Percentiles rank a stretch among this genome's conserved stretches.
Conservation (phyloP, 2,329 filamentous ascomycete species). For the Tolypocladium nubicola region DNA sequence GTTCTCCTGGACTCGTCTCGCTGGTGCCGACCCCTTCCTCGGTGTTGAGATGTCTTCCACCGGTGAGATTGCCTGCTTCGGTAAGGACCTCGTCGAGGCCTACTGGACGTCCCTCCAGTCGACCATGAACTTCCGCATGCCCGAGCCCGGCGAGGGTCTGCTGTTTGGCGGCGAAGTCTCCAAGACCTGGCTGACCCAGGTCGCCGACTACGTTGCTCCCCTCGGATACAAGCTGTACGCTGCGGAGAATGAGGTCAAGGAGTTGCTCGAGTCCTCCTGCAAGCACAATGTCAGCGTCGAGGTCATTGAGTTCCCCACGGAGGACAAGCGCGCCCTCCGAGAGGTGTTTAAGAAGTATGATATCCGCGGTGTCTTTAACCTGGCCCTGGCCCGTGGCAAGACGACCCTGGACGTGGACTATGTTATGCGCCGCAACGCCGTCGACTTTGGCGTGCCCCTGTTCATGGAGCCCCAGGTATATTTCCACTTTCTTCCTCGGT, state of each 20-base stretch:
- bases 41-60: slow-evolving; percentile 97
- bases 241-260: slow-evolving; percentile 70
- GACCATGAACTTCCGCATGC: slow-evolving; percentile 98
- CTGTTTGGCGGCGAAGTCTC: slow-evolving; percentile 80
- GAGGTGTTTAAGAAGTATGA: slow-evolving; percentile 97
- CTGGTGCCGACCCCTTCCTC: slow-evolving; percentile 92
- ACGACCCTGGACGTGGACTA: slow-evolving; percentile 88
- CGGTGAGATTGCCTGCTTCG: slow-evolving; percentile 98
- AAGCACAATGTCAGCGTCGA: slow-evolving; percentile 64
- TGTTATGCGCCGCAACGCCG: slow-evolving; percentile 95
- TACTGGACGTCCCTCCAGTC: slow-evolving; percentile 97
- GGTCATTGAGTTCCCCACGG: slow-evolving; percentile 92
- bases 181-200: slow-evolving; percentile 60
- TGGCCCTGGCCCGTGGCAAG: slow-evolving; percentile 74
- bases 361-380: slow-evolving; percentile 91
- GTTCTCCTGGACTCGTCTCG: slow-evolving; percentile 97
- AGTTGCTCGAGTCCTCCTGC: slow-evolving; percentile 62
- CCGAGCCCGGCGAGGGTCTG: slow-evolving; percentile 87
- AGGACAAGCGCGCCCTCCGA: slow-evolving; percentile 88
- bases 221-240: slow-evolving; percentile 93
- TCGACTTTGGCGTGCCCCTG: slow-evolving; percentile 93
- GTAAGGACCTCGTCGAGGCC: slow-evolving; percentile 87
- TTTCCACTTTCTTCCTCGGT: slow-evolving; percentile 5
- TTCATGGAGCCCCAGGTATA: slow-evolving; percentile 97
- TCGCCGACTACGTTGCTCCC: slow-evolving; percentile 79